phyloP scores from a whole-genome alignment of 352 stramenopile species.

The Saprolegnia diclina region DNA sequence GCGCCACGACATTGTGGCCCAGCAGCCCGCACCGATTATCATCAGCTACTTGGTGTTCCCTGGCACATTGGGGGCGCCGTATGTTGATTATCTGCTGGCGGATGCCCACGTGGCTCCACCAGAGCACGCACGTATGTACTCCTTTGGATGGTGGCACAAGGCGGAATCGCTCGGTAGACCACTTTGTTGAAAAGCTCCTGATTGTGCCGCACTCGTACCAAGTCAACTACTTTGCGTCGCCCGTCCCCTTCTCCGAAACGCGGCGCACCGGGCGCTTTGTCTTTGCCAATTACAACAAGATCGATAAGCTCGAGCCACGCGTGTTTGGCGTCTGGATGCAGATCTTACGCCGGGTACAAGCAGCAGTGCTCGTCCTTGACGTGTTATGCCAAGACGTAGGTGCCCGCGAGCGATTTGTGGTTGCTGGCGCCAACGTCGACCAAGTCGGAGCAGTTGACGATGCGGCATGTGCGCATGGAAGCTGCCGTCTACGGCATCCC shows the following conservation, averaged over 20 bases:
- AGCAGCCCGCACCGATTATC: slow-evolving; percentile 49
- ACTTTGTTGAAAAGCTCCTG: slow-evolving; percentile 70
- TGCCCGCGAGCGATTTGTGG: slow-evolving; percentile 48
- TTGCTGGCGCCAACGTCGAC: slow-evolving; percentile 45
- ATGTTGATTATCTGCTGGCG: slow-evolving; percentile 70
- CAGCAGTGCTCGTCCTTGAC: neutral
- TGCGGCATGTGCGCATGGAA: slow-evolving; percentile 45
- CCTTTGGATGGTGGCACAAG: neutral
- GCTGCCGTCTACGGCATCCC: slow-evolving; percentile 48
- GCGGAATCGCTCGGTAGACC: neutral
- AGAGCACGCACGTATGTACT: slow-evolving; percentile 28
- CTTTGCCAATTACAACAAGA: slow-evolving; percentile 87
- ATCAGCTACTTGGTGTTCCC: slow-evolving; percentile 83
- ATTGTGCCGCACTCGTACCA: slow-evolving; percentile 72
- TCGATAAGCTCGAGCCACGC: slow-evolving; percentile 71
- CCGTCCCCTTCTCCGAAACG: neutral
- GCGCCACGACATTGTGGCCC: slow-evolving; percentile 47
- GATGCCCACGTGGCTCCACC: slow-evolving; percentile 51
- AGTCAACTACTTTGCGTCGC: slow-evolving; percentile 57
- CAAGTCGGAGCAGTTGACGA: slow-evolving; percentile 34
- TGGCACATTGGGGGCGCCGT: slow-evolving; percentile 62
- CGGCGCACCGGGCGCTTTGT: slow-evolving; percentile 30
- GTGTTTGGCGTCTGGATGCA: slow-evolving; percentile 71
- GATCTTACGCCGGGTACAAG: slow-evolving; percentile 40
- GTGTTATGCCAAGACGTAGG: slow-evolving; percentile 7